Base-by-base conservation (phyloP, 371 early-diverging fungal genomes). In the Mucor circinelloides region DNA sequence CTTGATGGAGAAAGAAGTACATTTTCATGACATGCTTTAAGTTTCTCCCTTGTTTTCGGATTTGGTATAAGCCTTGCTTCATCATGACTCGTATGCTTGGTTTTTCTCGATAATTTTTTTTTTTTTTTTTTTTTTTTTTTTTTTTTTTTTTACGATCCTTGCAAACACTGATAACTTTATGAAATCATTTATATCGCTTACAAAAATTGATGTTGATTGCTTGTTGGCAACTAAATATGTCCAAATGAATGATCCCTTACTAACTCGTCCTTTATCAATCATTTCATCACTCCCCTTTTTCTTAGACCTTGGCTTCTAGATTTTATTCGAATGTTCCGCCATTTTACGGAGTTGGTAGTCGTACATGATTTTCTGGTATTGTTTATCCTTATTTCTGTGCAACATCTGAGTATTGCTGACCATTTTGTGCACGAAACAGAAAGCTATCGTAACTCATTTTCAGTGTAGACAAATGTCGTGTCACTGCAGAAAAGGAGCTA, bases 311-410 rank as follows among this genome's bases (percentile, higher is more conserved):
- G 9, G 36, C 58, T 58, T 58, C 58, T 44, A 60, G 60, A 60
- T 60, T 60, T 13, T 25, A n/a, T 60, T 60, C 60, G 60, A 60
- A 60, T 60, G 31, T 60, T 60, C 60, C 10, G 9, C 31, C 9
- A 19, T 19, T 34, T 25, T 25, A 25, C 23, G 10, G 25, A 23
- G 23, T 25, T 23, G 50, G 50, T 12, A 50, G 23, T 50, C 6
- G 13, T 44, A 19, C 36, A 36, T 36, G 36, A 36, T 36, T 36
- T 36, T 34, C 34, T 36, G 34, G 34, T 1, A 36, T 36, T 10
- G 36, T 36, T 44, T 44, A 44, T 44, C 44, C 44, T 44, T 17
- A 6, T 0, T n/a, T 44, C 19, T 44, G 44, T 44, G 19, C 19
- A 7, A 44, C 44, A 44, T 44, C n/a, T n/a, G 34, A 34, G 10